These are phyloP conservation scores for Pseudogymnoascus sp. DNA, from an alignment of 2,329 filamentous ascomycete species.

Conservation along the genomic window DNA sequence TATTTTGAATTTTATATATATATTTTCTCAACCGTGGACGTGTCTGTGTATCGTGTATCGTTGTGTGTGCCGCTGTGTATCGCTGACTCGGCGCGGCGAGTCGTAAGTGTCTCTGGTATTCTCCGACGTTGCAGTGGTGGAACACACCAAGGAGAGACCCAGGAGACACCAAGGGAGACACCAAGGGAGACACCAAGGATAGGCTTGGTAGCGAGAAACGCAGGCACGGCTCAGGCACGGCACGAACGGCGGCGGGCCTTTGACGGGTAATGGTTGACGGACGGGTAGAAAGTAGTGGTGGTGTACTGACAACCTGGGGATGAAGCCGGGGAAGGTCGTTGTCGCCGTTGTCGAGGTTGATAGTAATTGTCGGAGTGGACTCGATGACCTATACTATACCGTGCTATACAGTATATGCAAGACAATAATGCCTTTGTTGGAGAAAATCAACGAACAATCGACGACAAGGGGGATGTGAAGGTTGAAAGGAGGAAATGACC, in stretches of 20 bases:
- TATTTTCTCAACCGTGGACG: neutral
- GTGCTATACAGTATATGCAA: neutral
- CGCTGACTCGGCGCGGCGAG: neutral
- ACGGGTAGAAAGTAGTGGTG: neutral
- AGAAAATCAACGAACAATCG: neutral
- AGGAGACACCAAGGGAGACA: neutral
- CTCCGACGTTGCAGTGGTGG: conserved; percentile 4
- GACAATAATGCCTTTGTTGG: neutral
- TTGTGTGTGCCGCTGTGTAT: neutral
- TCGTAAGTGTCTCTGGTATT: neutral
- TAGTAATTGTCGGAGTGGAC: neutral
- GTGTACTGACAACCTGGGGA: neutral
- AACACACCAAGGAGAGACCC: neutral
- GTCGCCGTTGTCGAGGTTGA: neutral
- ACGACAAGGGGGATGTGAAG: too few species aligned
- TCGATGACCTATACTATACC: neutral
- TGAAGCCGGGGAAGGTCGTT: neutral
- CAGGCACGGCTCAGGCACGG: conserved; percentile 4
- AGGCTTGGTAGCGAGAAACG: neutral
- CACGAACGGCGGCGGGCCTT: neutral
- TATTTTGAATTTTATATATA: neutral
- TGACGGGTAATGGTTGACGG: neutral
- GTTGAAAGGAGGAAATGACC: too few species aligned
- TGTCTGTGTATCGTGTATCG: neutral
- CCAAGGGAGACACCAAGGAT: neutral